Evolutionary conservation across 805 yeast genomes (phyloP).

Genomic region (Clavispora santaluciae): DNA sequence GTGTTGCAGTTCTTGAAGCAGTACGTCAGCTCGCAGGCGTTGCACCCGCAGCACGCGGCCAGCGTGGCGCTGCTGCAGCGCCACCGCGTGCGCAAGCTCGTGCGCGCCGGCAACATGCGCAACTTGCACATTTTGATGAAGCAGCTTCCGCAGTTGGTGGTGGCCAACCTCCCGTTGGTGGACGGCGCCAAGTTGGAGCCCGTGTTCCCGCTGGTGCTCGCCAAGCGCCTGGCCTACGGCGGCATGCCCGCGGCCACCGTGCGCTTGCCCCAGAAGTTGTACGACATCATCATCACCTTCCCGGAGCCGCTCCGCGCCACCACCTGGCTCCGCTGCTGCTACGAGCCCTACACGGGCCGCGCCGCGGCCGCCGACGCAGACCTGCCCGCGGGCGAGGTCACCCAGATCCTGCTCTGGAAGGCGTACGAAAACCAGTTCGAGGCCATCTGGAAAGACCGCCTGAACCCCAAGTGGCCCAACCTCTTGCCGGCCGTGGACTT

Average conservation of each 20-base stretch:
- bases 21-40: conserved; percentile 60
- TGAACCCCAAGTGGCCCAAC: conserved; percentile 22
- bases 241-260: conserved; percentile 66
- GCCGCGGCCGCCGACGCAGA: conserved; percentile 24
- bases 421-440: conserved; percentile 87
- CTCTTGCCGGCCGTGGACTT: conserved; percentile 94
- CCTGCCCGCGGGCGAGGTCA: conserved; percentile 63
- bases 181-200: conserved; percentile 25
- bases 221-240: conserved; percentile 45
- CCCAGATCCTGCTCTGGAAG: conserved; percentile 94
- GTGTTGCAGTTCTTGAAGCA: conserved; percentile 81
- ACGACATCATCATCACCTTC: conserved; percentile 55
- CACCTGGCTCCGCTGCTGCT: conserved; percentile 89
- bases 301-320: conserved; percentile 90
- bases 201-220: conserved; percentile 30
- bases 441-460: conserved; percentile 45
- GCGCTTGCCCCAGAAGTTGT: conserved; percentile 47
- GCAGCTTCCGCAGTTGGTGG: conserved; percentile 56
- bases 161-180: conserved; percentile 30
- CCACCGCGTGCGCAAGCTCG: conserved; percentile 44
- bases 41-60: conserved; percentile 25
- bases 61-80: conserved; percentile 29
- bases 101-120: conserved; percentile 42
- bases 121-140: conserved; percentile 51
- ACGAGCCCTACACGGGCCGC: conserved; percentile 52